phyloP scores from a whole-genome alignment of 2,329 filamentous ascomycete species.

The Colletotrichum costaricense region DNA sequence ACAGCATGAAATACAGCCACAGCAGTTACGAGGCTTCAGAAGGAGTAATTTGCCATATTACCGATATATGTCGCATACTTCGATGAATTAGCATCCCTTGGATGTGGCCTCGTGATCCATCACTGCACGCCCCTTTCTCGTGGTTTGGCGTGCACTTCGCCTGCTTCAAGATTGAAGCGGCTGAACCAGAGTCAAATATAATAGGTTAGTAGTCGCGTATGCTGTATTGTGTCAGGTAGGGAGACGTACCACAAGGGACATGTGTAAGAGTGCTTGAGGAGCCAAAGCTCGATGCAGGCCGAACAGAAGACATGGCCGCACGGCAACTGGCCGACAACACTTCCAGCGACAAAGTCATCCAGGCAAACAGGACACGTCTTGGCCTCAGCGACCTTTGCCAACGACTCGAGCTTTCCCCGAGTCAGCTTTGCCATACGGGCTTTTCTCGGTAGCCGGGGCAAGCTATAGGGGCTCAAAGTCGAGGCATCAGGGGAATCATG shows the following conservation, averaged over 20 bases:
- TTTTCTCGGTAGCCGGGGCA: background rate
- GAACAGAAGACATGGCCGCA: slow-evolving; percentile 23
- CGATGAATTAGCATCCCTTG: too few species aligned
- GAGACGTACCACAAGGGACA: slow-evolving; percentile 18
- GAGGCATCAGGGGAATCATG: too few species aligned
- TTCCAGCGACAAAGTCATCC: slow-evolving; percentile 13
- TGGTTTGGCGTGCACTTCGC: background rate
- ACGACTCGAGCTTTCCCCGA: background rate
- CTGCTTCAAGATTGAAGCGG: background rate
- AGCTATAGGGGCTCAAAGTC: too few species aligned
- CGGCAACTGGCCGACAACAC: background rate
- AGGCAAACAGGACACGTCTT: slow-evolving; percentile 7
- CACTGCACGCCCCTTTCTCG: background rate
- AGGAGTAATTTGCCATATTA: too few species aligned
- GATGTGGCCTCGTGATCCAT: background rate
- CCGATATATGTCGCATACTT: too few species aligned
- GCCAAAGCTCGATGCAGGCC: slow-evolving; percentile 21
- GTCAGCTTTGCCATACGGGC: background rate
- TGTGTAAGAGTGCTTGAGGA: slow-evolving; percentile 3
- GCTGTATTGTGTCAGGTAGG: too few species aligned
- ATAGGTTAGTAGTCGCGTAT: background rate
- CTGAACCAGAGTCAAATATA: background rate
- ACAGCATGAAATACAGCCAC: too few species aligned
- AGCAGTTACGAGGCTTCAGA: too few species aligned
- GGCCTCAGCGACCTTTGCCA: background rate